Percentiles rank a stretch among this genome's conserved stretches.
These are phyloP conservation scores for Fragaria vesca DNA, from an alignment of 306 rosid species.

Conservation along the genomic window DNA sequence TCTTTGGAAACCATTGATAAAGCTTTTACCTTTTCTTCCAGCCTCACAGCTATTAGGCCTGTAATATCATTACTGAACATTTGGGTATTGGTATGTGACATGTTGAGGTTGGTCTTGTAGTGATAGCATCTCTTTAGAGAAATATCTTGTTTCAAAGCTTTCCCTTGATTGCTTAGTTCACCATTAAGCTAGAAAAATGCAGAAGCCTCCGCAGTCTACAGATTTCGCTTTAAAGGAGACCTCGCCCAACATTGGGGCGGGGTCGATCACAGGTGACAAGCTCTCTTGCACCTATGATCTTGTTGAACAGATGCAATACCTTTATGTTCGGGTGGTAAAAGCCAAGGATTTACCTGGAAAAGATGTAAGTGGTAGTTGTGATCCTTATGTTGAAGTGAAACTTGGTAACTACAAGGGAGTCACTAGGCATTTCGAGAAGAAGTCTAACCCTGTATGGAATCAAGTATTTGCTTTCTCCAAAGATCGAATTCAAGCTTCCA, in stretches of 20 bases:
- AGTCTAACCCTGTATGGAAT: slow-evolving; percentile 75
- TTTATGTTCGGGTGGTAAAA: slow-evolving; percentile 80
- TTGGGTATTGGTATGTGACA: neutral
- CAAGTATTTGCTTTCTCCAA: slow-evolving; percentile 83
- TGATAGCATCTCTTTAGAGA: neutral
- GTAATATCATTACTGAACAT: neutral
- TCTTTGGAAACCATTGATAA: slow-evolving; percentile 6
- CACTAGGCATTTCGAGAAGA: slow-evolving; percentile 81
- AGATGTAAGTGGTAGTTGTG: slow-evolving; percentile 79
- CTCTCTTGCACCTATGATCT: slow-evolving; percentile 85
- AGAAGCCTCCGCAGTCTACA: slow-evolving; percentile 59
- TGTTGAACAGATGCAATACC: slow-evolving; percentile 91
- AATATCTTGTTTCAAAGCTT: neutral
- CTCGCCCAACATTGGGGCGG: slow-evolving; percentile 80
- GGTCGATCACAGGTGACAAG: slow-evolving; percentile 55
- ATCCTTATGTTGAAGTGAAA: slow-evolving; percentile 90
- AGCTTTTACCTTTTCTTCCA: slow-evolving; percentile 13
- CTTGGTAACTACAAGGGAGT: slow-evolving; percentile 84
- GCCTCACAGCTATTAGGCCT: neutral
- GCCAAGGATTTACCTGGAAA: slow-evolving; percentile 82
- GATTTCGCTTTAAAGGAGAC: slow-evolving; percentile 90
- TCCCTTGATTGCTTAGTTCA: slow-evolving; percentile 2
- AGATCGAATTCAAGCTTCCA: slow-evolving; percentile 79
- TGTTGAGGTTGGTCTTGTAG: neutral
- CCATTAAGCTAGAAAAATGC: slow-evolving; percentile 48